Evolutionary conservation across 768 basidiomycete species (phyloP).

Genomic region (Mycena olivaceomarginata): DNA sequence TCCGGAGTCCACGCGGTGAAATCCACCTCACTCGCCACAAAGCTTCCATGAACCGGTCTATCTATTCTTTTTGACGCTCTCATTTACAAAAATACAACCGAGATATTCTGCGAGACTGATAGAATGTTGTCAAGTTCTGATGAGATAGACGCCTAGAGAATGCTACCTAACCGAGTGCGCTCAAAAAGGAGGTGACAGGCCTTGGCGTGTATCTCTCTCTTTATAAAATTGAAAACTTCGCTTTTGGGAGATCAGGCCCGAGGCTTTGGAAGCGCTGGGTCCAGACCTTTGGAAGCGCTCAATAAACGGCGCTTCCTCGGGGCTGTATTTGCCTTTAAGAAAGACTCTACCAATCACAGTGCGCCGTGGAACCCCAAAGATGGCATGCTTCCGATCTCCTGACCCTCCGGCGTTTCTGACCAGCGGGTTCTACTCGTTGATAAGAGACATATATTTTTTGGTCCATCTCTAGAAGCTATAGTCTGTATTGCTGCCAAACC

Average conservation of each 20-base stretch:
- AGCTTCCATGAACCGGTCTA: not conserved
- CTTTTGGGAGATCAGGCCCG: too few species aligned
- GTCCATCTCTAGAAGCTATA: too few species aligned
- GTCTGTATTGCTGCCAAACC: not conserved
- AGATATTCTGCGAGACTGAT: not conserved
- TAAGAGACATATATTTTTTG: too few species aligned
- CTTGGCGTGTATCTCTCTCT: too few species aligned
- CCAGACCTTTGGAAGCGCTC: too few species aligned
- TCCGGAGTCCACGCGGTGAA: too few species aligned
- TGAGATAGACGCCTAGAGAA: not conserved
- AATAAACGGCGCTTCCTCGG: too few species aligned
- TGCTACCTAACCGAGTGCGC: not conserved
- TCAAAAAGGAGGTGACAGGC: too few species aligned
- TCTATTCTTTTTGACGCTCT: not conserved
- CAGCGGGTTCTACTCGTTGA: too few species aligned
- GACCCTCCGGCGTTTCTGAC: too few species aligned
- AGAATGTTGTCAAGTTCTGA: conserved; percentile 1
- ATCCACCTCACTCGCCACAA: not conserved
- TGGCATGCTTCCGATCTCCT: not conserved
- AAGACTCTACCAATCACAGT: not conserved
- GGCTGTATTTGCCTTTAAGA: not conserved
- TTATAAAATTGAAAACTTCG: too few species aligned
- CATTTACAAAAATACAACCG: conserved; percentile 3
- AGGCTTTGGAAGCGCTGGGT: too few species aligned
- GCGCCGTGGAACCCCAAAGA: not conserved